Base-by-base conservation (phyloP, 1,139 yeast genomes). In the Debaryomyces sp. region DNA sequence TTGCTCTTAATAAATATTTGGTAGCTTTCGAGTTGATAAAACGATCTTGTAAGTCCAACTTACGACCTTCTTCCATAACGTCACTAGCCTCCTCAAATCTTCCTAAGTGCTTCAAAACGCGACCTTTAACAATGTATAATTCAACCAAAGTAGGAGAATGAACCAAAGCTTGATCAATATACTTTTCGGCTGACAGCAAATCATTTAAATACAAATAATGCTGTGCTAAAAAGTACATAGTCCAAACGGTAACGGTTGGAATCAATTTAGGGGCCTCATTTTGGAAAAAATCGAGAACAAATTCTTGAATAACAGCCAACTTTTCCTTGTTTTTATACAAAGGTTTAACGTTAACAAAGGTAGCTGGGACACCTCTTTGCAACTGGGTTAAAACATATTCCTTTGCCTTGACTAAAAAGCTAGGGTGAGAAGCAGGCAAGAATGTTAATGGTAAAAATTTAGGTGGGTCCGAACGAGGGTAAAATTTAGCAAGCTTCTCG, bases 11-110 rank as follows among this genome's bases (percentile, higher is more conserved):
- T 50, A 80, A 82, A 62, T 94, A 94, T 64, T 91, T 90, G 45
- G 89, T 89, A 9, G 96, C 77, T 64, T 91, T 92, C 50, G 96
- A 83, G 68, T 94, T 95, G 62, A 94, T 82, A 63, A 89, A 94
- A 57, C 99, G 78, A 67, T 94, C 99, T 66, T 90, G 96, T 51
- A 88, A 76, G 62, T 95, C 97, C 50, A 88, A 70, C 49, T 75
- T 67, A 57, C 97, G 81, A 3, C 96, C 97, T 48, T 76, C 77
- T 53, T 86, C 80, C 81, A 91, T 82, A 30, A 77, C 64, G 10
- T 77, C 77, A 13, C 88, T 81, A 5, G 98, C 98, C 29, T 75
- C 78, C 1, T 56, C 61, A 35, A 79, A 58, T 49, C 85, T 76
- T 15, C 91, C 91, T 44, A 77, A 68, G 57, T 89, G 94, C 65